Percentiles rank a stretch among this genome's conserved stretches.
phyloP scores from a whole-genome alignment of 495 filamentous ascomycete genomes.

The Penicillium chermesinum region DNA sequence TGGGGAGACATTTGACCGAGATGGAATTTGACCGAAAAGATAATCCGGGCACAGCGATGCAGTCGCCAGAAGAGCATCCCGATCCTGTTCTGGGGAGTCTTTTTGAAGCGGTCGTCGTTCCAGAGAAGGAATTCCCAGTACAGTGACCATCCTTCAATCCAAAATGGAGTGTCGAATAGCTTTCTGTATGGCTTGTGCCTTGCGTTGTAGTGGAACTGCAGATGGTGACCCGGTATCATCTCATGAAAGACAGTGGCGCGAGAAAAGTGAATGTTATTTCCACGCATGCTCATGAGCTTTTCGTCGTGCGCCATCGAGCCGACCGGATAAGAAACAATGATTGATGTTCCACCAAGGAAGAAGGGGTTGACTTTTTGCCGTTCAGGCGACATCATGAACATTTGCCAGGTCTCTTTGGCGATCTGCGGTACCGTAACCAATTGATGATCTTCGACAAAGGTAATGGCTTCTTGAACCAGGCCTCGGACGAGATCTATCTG shows the following conservation, averaged over 20 bases:
- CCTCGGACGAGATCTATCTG: conserved; percentile 43
- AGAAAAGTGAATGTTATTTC: conserved; percentile 48
- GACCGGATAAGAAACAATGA: conserved; percentile 49
- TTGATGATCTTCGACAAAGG: conserved; percentile 31
- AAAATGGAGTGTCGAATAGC: conserved; percentile 49
- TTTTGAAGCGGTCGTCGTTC: conserved; percentile 38
- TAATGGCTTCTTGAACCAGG: conserved; percentile 15
- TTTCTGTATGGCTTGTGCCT: conserved; percentile 40
- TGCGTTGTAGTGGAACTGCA: conserved; percentile 41
- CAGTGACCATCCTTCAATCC: conserved; percentile 50
- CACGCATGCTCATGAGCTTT: conserved; percentile 50
- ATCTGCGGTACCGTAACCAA: conserved; percentile 47
- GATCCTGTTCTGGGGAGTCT: conserved; percentile 40
- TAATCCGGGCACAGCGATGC: conserved; percentile 49
- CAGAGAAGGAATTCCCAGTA: conserved; percentile 46
- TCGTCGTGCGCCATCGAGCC: conserved; percentile 41
- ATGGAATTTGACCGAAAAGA: conserved; percentile 49
- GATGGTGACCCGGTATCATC: conserved; percentile 50
- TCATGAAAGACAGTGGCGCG: conserved; percentile 51
- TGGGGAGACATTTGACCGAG: conserved; percentile 38
- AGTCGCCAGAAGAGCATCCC: conserved; percentile 49
- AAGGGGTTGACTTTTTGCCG: conserved; percentile 47
- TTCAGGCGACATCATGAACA: conserved; percentile 48
- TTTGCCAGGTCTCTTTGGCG: conserved; percentile 45
- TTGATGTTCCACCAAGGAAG: conserved; percentile 45